These are phyloP conservation scores for Sporothrix phasma DNA, from an alignment of 2,329 filamentous ascomycete species.

Conservation along the genomic window DNA sequence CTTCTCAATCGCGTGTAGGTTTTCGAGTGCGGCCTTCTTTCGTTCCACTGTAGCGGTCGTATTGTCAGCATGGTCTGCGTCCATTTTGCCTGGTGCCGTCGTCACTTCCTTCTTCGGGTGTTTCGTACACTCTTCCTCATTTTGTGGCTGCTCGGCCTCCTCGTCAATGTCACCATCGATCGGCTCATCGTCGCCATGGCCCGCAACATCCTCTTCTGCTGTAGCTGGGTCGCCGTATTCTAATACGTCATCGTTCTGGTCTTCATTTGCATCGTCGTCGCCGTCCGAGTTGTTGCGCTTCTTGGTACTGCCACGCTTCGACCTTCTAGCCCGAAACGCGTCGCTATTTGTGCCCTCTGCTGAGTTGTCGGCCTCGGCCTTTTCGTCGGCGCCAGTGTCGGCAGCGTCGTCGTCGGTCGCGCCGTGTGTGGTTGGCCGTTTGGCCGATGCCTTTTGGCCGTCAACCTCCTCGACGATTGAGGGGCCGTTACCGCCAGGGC, in stretches of 20 bases:
- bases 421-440: slow-evolving; percentile 23
- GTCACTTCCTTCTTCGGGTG: neutral
- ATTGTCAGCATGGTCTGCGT: slow-evolving; percentile 4
- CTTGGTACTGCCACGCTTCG: slow-evolving; percentile 30
- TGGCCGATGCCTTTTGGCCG: slow-evolving; percentile 24
- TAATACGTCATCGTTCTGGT: neutral
- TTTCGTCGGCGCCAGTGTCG: slow-evolving; percentile 20
- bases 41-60: slow-evolving; percentile 49
- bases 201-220: slow-evolving; percentile 30
- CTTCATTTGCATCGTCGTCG: slow-evolving; percentile 8
- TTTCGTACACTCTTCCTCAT: slow-evolving; percentile 54
- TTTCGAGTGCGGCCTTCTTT: slow-evolving; percentile 70
- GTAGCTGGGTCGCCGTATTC: slow-evolving; percentile 26
- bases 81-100: neutral
- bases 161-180: slow-evolving; percentile 48
- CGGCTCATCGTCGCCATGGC: slow-evolving; percentile 45
- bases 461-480: neutral
- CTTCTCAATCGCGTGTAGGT: slow-evolving; percentile 71
- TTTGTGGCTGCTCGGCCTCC: slow-evolving; percentile 49
- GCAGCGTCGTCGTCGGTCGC: slow-evolving; percentile 33
- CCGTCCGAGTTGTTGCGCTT: slow-evolving; percentile 20
- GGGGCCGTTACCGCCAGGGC: slow-evolving; percentile 32
- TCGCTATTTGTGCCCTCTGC: slow-evolving; percentile 28
- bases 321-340: slow-evolving; percentile 30
- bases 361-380: slow-evolving; percentile 16